Evolutionary conservation across 108 stramenopile species (phyloP).

Genomic region (Nitzschia sp.): DNA sequence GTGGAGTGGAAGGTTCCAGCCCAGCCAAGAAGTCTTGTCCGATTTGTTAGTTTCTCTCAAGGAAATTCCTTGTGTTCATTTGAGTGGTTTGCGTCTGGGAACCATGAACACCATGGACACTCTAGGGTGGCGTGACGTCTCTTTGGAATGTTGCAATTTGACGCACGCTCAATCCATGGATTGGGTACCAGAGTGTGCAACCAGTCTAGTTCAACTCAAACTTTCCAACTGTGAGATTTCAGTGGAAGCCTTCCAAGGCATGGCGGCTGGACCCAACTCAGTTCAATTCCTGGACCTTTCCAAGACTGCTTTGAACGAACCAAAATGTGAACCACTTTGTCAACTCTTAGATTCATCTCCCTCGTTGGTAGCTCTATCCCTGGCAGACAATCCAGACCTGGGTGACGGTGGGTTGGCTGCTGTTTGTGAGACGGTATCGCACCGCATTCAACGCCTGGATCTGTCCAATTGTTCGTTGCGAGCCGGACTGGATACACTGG

Average conservation of each 20-base stretch:
- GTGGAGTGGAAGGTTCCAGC: neutral
- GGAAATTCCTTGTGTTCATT: neutral
- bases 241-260: neutral
- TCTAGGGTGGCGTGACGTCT: neutral
- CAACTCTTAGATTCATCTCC: neutral
- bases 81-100: neutral
- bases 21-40: neutral
- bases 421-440: neutral
- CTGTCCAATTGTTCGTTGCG: neutral
- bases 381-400: neutral
- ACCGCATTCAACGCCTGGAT: neutral
- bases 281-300: neutral
- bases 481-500: neutral
- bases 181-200: neutral
- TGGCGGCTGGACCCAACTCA: neutral
- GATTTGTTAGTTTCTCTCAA: neutral
- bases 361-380: neutral
- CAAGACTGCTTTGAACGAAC: neutral
- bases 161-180: neutral
- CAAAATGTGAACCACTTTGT: neutral
- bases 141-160: neutral
- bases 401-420: neutral
- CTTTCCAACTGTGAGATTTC: constrained; percentile 3
- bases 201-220: neutral
- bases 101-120: neutral